Base-by-base conservation (phyloP, 1,139 yeast genomes). In the Hyphopichia fennica region DNA sequence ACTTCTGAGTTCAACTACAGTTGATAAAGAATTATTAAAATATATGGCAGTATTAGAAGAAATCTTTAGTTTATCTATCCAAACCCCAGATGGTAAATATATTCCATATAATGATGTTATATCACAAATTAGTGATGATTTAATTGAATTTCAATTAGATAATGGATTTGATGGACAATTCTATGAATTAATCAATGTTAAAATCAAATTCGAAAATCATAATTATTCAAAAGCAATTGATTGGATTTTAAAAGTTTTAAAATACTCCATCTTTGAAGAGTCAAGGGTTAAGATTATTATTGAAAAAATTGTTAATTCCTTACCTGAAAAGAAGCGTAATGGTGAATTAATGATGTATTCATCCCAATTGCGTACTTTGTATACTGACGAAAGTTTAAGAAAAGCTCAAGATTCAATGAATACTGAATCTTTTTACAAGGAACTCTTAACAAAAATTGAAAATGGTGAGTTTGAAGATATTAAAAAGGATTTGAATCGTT, bases 251-350 rank as follows among this genome's bases (percentile, higher is more conserved):
- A 81, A 82, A 43, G 74, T 87, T 16, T 65, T 90, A 54, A 81
- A 79, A 58, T 73, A 77, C 52, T 75, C 87, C 16, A 75, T 80
- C 4, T 88, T 88, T 59, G 96, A 91, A 45, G 81, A 79, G 46
- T 75, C 79, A 15, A 76, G 98, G 58, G 77, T 90, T 18, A 75
- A 75, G 48, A 81, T 88, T 20, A 73, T 85, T 20, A 60, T 91
- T 38, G 96, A 90, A 49, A 88, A 87, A 55, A 72, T 85, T 39
- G 65, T 90, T 46, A 87, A 86, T 53, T 75, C 87, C 0, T 64
- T 93, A 37, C 85, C 96, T 0, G 96, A 89, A 43, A 69, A 76
- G 35, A 91, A 90, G 62, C 81, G 99, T 58, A 81, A 80, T 52
- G 98, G 96, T 18, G 80, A 80, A 39, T 63, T 75, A 3, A 84